Evolutionary conservation across 306 rosid species (phyloP).

Genomic region (Phaseolus lunatus): DNA sequence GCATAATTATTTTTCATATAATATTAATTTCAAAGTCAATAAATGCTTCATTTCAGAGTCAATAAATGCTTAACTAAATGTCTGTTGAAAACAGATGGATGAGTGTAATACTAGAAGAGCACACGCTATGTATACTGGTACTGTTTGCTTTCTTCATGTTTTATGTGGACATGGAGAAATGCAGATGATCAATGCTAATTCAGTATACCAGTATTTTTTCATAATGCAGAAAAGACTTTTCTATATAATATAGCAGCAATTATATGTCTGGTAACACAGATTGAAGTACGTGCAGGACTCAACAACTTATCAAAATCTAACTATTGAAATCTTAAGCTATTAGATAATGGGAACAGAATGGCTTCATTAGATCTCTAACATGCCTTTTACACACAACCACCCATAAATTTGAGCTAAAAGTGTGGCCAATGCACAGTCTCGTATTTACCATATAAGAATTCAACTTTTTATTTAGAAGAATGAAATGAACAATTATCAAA

Average conservation of each 20-base stretch:
- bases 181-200: conserved; percentile 30
- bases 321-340: neutral
- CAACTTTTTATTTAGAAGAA: neutral
- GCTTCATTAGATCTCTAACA: conserved; percentile 28
- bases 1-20: conserved; percentile 25
- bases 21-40: conserved; percentile 20
- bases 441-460: conserved; percentile 1
- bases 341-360: neutral
- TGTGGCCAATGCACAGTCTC: neutral
- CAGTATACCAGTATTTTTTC: conserved; percentile 6
- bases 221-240: conserved; percentile 16
- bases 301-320: neutral
- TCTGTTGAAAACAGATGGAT: conserved; percentile 17
- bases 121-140: neutral
- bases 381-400: neutral
- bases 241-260: conserved; percentile 30
- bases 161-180: conserved; percentile 23
- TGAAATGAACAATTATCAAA: conserved; percentile 1
- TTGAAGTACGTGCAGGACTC: conserved; percentile 12
- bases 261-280: conserved; percentile 30
- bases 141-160: conserved; percentile 31
- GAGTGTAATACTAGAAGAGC: conserved; percentile 19
- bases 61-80: conserved; percentile 28
- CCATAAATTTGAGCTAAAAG: conserved; percentile 7
- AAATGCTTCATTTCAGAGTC: conserved; percentile 31